These are phyloP conservation scores for Fragaria iinumae DNA, from an alignment of 306 rosid species.

Conservation along the genomic window DNA sequence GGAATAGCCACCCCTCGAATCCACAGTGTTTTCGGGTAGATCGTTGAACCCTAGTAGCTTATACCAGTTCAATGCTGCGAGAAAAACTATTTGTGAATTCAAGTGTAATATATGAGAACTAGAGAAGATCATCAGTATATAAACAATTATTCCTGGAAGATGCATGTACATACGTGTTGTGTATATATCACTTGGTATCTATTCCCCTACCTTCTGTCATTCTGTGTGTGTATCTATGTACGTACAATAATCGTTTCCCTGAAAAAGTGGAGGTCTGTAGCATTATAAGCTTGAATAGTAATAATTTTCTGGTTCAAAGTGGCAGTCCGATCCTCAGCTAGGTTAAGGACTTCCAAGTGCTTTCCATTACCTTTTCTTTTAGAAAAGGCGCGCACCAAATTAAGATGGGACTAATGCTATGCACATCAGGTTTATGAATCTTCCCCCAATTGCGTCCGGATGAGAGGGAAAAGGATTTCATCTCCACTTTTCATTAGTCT, in stretches of 20 bases:
- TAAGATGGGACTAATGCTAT: background rate
- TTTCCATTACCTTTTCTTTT: background rate
- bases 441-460: slow-evolving; percentile 14
- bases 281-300: background rate
- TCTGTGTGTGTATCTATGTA: too few relatives aligned
- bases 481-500: background rate
- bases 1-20: too few relatives aligned
- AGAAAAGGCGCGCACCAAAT: background rate
- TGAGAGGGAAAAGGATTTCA: background rate
- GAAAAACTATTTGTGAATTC: background rate
- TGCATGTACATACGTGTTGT: background rate
- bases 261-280: background rate
- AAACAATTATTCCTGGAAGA: background rate
- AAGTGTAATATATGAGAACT: background rate
- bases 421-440: slow-evolving; percentile 11
- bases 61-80: background rate
- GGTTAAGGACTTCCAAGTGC: background rate
- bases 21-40: background rate
- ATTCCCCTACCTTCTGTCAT: background rate
- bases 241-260: background rate
- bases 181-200: background rate
- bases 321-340: background rate
- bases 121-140: background rate
- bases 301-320: background rate
- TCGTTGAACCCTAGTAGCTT: background rate